Conservation (phyloP, 768 basidiomycete genomes). For the Lyophyllum atratum region DNA sequence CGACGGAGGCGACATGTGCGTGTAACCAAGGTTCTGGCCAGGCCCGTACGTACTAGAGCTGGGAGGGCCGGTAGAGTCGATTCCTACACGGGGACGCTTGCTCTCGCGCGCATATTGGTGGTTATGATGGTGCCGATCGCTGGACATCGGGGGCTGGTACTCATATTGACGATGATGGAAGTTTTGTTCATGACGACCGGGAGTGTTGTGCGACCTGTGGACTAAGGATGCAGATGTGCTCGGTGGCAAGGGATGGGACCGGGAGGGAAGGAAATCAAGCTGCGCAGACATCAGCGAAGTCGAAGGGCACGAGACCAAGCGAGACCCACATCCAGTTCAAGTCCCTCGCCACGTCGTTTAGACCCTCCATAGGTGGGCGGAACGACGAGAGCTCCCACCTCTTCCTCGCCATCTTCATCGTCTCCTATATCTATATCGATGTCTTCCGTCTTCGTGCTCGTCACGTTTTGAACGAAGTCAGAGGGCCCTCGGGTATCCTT, state of each 20-base stretch:
- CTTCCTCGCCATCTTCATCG: slow-evolving; percentile 22
- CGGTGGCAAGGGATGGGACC: slow-evolving; percentile 8
- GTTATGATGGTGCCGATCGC: slow-evolving; percentile 1
- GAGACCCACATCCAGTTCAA: slow-evolving; percentile 4
- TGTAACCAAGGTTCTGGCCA: neutral
- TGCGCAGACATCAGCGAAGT: neutral
- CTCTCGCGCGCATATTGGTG: slow-evolving; percentile 1
- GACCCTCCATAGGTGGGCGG: neutral
- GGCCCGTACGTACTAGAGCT: neutral
- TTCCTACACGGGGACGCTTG: slow-evolving; percentile 5
- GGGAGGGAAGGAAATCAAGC: slow-evolving; percentile 6
- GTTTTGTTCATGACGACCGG: neutral
- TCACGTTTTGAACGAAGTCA: slow-evolving; percentile 43
- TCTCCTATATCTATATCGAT: slow-evolving; percentile 39
- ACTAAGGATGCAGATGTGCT: slow-evolving; percentile 9
- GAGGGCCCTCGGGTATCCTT: slow-evolving; percentile 46
- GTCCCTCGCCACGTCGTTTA: slow-evolving; percentile 6
- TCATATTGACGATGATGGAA: slow-evolving; percentile 7
- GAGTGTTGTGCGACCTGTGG: slow-evolving; percentile 1
- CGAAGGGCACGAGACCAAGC: neutral
- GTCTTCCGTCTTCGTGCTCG: slow-evolving; percentile 32
- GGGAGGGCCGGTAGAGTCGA: slow-evolving; percentile 3
- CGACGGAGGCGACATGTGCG: neutral
- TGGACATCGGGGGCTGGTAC: neutral
- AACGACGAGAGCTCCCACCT: slow-evolving; percentile 11